Evolutionary conservation across 2,329 filamentous ascomycete genomes (phyloP), one percentile per base, ranked within the genome.

Genomic region (Claviceps africana): DNA sequence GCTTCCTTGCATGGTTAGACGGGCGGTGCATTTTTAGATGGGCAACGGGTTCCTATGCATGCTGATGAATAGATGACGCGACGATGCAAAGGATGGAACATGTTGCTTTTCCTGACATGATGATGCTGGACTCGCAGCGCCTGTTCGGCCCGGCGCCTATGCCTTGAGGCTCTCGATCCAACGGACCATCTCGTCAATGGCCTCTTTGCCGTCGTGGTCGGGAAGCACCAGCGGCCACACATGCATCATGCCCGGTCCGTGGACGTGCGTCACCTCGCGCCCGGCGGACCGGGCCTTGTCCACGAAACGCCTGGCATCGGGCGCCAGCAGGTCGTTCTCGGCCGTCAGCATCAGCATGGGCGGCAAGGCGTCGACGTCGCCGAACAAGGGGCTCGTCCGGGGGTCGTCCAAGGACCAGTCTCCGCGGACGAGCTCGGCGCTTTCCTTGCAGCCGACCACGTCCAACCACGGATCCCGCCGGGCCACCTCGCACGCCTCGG

Each of bases 191-290:
- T 53, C 58, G 5, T 63, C 57, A 22, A 62, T 48, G 1, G 64
- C 62, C 30, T 56, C 51, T 17, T 51, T 55, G 3, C 58, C 62
- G 52, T 67, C 65, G 28, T 58, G 57, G 4, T 64, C 57, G 25
- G 52, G 8, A 21, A 62, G 58, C 4, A 66, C 40, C 35, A 66
- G 22, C 5, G 62, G 62, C 64, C 64, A 67, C 9, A 62, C 62
- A 35, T 67, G 65, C 47, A 65, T 56, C 64, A 67, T 61, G 6
- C 61, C 62, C 54, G 61, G 58, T 15, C 65, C 64, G 15, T 60
- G 43, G 4, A 65, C 56, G 10, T 64, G 48, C 35, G 62, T 62
- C 22, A 61, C 60, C 39, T 63, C 56, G 13, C 59, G 53, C 4
- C 61, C 62, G 11, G 58, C 52, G 8, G 58, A 58, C 53, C 50